Evolutionary conservation across 78 protist genomes (phyloP), one percentile per base, ranked within the genome.

Genomic region (Chrysochromulina parva): DNA sequence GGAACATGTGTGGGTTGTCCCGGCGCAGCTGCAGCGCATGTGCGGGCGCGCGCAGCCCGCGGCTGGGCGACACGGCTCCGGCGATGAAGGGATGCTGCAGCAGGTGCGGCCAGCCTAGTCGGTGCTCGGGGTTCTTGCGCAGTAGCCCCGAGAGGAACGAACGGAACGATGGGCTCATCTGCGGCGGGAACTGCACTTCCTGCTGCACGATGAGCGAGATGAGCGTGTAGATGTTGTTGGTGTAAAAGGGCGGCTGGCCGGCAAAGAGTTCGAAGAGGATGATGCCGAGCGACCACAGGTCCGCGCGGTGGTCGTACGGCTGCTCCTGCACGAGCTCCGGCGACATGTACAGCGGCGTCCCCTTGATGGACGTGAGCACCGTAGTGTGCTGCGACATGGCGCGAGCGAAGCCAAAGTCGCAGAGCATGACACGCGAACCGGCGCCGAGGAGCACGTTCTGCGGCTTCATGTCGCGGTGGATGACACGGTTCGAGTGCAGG

Each of bases 401-500:
- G 5, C 95, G 92, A 0, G 98, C 97, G 86, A 94, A 96, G 5
- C 98, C 97, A 90, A 97, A 97, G 92, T 97, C 98, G 73, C 96
- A 95, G 54, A 97, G 90, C 71, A 95, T 95, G 47, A 96, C 80
- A 54, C 50, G 53, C 1, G 97, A 96, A 76, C 94, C 53, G 16
- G 92, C n/a, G 14, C 96, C 94, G 54, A 97, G 88, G 17, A 97
- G 92, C 22, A 97, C 93, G 85, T 97, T 97, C 90, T 96, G 97
- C 20, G 99, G 98, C 92, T 97, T 96, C 87, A 97, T 91, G 87
- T 97, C 98, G 66, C 98, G 89, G 93, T 97, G 99, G n/a, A 97
- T 93, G 66, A 96, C 92, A 48, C 95, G 89, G 80, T 96, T 55
- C n/a, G 91, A 47, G 92, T 96, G 98, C 19, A 97, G 93, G 89